Conservation (phyloP, 129 eudicot genomes). For the Flaveria sonorensis region DNA sequence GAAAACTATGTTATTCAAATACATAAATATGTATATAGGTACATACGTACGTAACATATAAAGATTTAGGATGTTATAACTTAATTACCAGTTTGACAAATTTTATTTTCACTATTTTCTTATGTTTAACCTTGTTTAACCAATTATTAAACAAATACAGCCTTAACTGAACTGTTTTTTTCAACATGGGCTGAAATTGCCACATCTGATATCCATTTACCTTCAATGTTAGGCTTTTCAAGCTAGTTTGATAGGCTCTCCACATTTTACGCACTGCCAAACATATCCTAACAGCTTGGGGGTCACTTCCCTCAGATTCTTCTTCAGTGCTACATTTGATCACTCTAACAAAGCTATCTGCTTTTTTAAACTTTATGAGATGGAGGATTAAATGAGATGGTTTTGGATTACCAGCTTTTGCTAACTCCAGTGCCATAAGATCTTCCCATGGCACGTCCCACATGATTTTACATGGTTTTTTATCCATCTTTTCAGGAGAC, state of each 20-base stretch:
- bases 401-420: constrained; percentile 69
- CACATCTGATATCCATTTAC: constrained; percentile 30
- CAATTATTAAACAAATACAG: background rate
- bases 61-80: background rate
- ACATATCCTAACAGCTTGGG: constrained; percentile 87
- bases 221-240: constrained; percentile 56
- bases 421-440: constrained; percentile 78
- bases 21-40: background rate
- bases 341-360: constrained; percentile 78
- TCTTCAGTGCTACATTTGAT: constrained; percentile 83
- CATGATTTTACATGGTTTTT: constrained; percentile 90
- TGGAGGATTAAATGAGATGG: constrained; percentile 90
- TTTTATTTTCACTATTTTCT: background rate
- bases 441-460: constrained; percentile 99
- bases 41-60: background rate
- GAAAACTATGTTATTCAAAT: background rate
- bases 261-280: constrained; percentile 77
- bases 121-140: background rate
- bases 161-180: background rate
- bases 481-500: constrained; percentile 78
- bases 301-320: constrained; percentile 52
- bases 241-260: constrained; percentile 63
- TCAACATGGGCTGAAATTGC: background rate
- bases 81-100: background rate
- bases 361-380: constrained; percentile 61